Evolutionary conservation across 2,329 filamentous ascomycete genomes (phyloP).

Genomic region (Exutisphaerella laricina): DNA sequence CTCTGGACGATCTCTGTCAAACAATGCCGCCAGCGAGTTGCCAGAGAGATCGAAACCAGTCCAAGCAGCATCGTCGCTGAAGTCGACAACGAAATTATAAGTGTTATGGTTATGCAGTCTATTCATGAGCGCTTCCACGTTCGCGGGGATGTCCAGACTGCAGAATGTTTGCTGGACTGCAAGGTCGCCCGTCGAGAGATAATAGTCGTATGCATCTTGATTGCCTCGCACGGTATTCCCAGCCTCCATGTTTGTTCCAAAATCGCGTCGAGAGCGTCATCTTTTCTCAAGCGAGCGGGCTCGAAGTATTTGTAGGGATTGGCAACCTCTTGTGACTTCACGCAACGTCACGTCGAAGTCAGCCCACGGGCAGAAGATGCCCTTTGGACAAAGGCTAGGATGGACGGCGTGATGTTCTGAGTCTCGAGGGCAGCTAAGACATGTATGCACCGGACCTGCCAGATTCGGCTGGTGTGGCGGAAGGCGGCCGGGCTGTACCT

Average conservation of each 20-base stretch:
- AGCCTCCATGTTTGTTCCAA: constrained; percentile 7
- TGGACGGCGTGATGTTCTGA: neutral
- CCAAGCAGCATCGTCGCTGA: constrained; percentile 51
- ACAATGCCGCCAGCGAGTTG: constrained; percentile 39
- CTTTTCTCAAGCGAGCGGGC: neutral
- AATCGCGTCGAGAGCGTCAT: neutral
- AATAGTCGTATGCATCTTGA: constrained; percentile 17
- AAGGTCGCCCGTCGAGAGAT: constrained; percentile 14
- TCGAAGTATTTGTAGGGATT: neutral
- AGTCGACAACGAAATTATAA: constrained; percentile 61
- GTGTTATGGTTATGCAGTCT: constrained; percentile 40
- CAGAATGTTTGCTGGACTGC: constrained; percentile 36
- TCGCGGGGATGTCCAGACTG: constrained; percentile 49
- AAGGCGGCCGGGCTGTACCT: too few species aligned
- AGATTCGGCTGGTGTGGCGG: too few species aligned
- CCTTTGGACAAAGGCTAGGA: constrained; percentile 1
- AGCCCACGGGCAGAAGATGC: neutral
- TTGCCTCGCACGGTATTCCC: constrained; percentile 3
- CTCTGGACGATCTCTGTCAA: constrained; percentile 40
- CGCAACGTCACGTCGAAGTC: neutral
- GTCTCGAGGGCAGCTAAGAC: constrained; percentile 13
- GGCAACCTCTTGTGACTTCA: neutral
- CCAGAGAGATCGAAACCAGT: constrained; percentile 52
- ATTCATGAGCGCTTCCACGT: constrained; percentile 43
- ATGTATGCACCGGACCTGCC: constrained; percentile 3